These are phyloP conservation scores for Penicillium brevicompactum DNA, from an alignment of 2,329 filamentous ascomycete species.

Conservation along the genomic window DNA sequence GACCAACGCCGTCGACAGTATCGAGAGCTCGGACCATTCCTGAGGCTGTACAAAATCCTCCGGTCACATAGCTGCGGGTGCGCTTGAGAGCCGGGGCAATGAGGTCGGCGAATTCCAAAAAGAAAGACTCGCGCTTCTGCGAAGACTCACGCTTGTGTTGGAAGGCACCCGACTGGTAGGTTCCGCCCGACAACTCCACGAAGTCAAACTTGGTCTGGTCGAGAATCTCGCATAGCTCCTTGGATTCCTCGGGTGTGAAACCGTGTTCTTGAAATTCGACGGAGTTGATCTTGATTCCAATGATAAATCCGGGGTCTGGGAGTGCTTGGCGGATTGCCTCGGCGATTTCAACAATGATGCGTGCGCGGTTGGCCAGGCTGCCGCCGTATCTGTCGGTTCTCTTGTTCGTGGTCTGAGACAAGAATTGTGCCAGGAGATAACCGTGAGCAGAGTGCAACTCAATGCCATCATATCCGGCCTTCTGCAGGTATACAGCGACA, in stretches of 20 bases:
- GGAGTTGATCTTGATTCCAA: slow-evolving; percentile 20
- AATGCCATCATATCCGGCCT: slow-evolving; percentile 26
- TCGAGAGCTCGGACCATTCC: slow-evolving; percentile 61
- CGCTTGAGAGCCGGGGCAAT: slow-evolving; percentile 47
- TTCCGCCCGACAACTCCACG: slow-evolving; percentile 62
- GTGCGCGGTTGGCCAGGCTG: slow-evolving; percentile 22
- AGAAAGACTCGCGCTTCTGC: slow-evolving; percentile 60
- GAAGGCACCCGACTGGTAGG: slow-evolving; percentile 58
- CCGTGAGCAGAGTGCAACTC: slow-evolving; percentile 20
- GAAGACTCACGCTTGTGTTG: slow-evolving; percentile 56
- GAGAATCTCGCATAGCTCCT: slow-evolving; percentile 38
- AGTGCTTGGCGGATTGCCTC: slow-evolving; percentile 20
- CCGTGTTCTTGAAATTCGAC: slow-evolving; percentile 6
- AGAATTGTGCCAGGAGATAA: slow-evolving; percentile 26
- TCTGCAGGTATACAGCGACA: slow-evolving; percentile 19
- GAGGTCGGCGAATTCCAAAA: slow-evolving; percentile 61
- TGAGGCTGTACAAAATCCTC: slow-evolving; percentile 57
- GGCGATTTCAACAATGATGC: slow-evolving; percentile 23
- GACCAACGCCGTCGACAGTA: slow-evolving; percentile 61
- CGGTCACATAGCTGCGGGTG: slow-evolving; percentile 53
- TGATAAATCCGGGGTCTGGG: slow-evolving; percentile 15
- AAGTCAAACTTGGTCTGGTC: slow-evolving; percentile 40
- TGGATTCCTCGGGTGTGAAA: slow-evolving; percentile 5
- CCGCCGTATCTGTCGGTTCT: slow-evolving; percentile 23
- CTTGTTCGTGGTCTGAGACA: slow-evolving; percentile 20